Evolutionary conservation across 139 green algal species (phyloP), one percentile per base, ranked within the genome.

Genomic region (Eudorina sp.): DNA sequence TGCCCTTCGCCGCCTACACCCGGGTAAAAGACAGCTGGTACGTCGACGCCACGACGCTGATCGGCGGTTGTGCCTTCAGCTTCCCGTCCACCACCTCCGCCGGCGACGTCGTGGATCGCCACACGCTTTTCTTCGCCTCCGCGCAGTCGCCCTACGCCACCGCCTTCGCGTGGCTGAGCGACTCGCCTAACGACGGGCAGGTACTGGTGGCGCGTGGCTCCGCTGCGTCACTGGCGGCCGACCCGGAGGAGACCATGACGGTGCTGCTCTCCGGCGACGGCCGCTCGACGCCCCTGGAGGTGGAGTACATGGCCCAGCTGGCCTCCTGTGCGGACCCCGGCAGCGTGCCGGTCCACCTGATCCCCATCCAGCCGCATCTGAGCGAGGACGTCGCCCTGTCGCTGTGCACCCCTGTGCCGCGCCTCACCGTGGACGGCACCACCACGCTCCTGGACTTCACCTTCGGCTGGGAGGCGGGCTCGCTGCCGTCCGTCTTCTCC

Each of bases 201-300:
- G 1, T 40, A 4, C 23, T 81, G 3, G 4, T 81, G 21, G 9
- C 21, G 7, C 73, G 25, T 6, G 19, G 21, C 27, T 9, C 25
- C 43, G 45, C 25, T 45, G 45, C 0, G n/a, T 40, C 45, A 25
- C 14, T 62, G 25, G 7, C 73, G 27, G 73, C 36, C 14, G 3
- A 3, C 66, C 7, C 34, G 29, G 62, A 9, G 27, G 45, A 40
- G 1, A 11, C 40, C 25, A 14, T 81, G 43, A 16, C 73, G 21
- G 73, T 62, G 14, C 43, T 81, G 27, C 73, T 81, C 14, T 81
- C 73, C 45, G 73, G 73, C 73, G 46, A 81, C 73, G 73, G 73
- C 41, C 45, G 68, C 31, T 48, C 31, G 18, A n/a, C 68, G 6
- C 68, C 68, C 34, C 68, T 76, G 31, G 31, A 40, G 31, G 16